phyloP scores from a whole-genome alignment of 2,329 filamentous ascomycete genomes.

The Esteya vermicola region DNA sequence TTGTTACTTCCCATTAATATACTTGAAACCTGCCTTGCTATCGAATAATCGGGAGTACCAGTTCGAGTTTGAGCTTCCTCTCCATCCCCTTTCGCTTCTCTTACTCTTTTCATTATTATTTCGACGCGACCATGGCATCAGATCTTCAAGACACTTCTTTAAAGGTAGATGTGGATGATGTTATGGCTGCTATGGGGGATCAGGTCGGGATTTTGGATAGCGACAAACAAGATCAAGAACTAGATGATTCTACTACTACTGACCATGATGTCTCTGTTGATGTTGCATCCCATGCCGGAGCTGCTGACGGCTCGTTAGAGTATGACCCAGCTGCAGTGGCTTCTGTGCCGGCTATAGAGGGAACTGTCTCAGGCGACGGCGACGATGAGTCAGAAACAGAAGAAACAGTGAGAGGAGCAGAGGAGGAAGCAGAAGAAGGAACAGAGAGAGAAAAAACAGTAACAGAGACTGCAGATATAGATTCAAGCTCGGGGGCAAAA shows the following conservation, averaged over 20 bases:
- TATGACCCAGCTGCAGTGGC: constrained; percentile 32
- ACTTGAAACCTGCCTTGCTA: too few species aligned
- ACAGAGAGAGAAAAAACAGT: too few species aligned
- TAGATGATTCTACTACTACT: constrained; percentile 26
- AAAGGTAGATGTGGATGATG: constrained; percentile 37
- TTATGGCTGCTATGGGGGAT: constrained; percentile 41
- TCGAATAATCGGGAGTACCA: too few species aligned
- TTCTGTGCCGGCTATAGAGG: neutral
- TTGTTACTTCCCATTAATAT: too few species aligned
- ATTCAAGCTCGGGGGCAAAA: too few species aligned
- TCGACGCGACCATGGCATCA: constrained; percentile 13
- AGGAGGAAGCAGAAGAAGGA: too few species aligned
- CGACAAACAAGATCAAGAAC: constrained; percentile 38
- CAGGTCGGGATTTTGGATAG: constrained; percentile 38
- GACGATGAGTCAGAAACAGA: neutral
- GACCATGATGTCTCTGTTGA: constrained; percentile 34
- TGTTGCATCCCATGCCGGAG: constrained; percentile 27
- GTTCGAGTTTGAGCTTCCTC: too few species aligned
- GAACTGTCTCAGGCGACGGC: neutral
- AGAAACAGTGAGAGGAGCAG: too few species aligned
- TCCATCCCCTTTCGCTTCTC: neutral
- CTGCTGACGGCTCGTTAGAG: constrained; percentile 36
- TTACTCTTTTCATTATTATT: neutral
- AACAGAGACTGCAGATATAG: too few species aligned
- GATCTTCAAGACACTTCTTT: constrained; percentile 26